Percentiles rank a stretch among this genome's conserved stretches.
phyloP scores from a whole-genome alignment of 2,329 filamentous ascomycete species.

The Diaporthe sp. region DNA sequence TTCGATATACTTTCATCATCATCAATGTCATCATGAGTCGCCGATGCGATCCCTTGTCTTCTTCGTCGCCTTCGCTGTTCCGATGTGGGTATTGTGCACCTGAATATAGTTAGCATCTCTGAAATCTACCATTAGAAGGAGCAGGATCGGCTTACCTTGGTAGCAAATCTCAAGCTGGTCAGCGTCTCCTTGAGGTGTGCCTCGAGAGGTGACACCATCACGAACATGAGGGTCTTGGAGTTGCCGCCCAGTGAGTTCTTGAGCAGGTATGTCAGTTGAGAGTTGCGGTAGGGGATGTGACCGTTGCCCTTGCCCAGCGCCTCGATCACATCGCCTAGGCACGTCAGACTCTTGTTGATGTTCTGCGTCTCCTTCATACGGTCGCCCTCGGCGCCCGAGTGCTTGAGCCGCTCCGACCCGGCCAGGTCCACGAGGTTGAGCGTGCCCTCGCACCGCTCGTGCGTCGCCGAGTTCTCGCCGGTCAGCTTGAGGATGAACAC shows the following conservation, averaged over 20 bases:
- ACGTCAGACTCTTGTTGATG: constrained; percentile 95
- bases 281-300: constrained; percentile 95
- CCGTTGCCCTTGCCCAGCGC: constrained; percentile 87
- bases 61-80: constrained; percentile 83
- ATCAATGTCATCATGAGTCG: constrained; percentile 48
- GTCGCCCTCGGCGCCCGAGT: constrained; percentile 88
- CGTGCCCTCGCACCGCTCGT: constrained; percentile 90
- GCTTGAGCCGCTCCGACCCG: constrained; percentile 90
- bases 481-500: constrained; percentile 91
- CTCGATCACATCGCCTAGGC: constrained; percentile 93
- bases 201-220: constrained; percentile 95
- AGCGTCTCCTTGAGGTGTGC: constrained; percentile 92
- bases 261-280: constrained; percentile 94
- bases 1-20: constrained; percentile 33
- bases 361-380: constrained; percentile 94
- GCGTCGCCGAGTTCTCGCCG: constrained; percentile 80
- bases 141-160: constrained; percentile 74
- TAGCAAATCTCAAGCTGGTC: constrained; percentile 95
- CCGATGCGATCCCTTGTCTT: constrained; percentile 62
- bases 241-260: constrained; percentile 96
- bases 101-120: constrained; percentile 47
- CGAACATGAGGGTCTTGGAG: constrained; percentile 98
- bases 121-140: background rate
- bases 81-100: constrained; percentile 92
- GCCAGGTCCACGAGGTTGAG: constrained; percentile 97